These are phyloP conservation scores for Ascodesmis nigricans DNA, from an alignment of 495 filamentous ascomycete genomes.

Conservation along the genomic window DNA sequence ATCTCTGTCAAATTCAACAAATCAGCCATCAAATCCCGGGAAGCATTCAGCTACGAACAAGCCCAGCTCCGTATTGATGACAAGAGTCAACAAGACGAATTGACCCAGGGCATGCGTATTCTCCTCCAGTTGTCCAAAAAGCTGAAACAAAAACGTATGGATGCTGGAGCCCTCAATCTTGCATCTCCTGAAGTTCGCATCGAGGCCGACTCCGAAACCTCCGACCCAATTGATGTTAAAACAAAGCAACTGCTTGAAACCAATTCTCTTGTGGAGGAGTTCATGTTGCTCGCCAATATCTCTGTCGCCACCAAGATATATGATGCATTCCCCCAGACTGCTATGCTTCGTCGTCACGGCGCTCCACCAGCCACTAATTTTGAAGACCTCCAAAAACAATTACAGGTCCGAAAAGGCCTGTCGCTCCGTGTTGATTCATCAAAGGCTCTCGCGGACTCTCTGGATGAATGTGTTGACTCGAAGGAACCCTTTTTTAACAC, in stretches of 20 bases:
- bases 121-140: conserved; percentile 79
- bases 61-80: conserved; percentile 89
- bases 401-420: conserved; percentile 61
- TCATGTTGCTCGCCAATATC: conserved; percentile 97
- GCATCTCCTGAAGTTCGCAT: conserved; percentile 90
- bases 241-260: conserved; percentile 85
- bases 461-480: conserved; percentile 62
- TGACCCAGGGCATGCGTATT: conserved; percentile 75
- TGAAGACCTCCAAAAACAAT: conserved; percentile 72
- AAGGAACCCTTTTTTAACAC: conserved; percentile 97
- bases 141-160: conserved; percentile 84
- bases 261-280: conserved; percentile 93
- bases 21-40: conserved; percentile 91
- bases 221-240: conserved; percentile 87
- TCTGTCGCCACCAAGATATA: conserved; percentile 74
- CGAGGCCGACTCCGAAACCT: conserved; percentile 80
- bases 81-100: conserved; percentile 47
- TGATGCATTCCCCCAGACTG: conserved; percentile 78
- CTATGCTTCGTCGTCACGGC: conserved; percentile 74
- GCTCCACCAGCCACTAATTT: conserved; percentile 89
- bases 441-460: conserved; percentile 68
- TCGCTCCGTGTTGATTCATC: conserved; percentile 64
- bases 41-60: conserved; percentile 94
- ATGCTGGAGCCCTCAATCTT: conserved; percentile 81
- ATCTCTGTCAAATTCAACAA: conserved; percentile 71